phyloP scores from a whole-genome alignment of 805 yeast genomes.

The Candida ficus region DNA sequence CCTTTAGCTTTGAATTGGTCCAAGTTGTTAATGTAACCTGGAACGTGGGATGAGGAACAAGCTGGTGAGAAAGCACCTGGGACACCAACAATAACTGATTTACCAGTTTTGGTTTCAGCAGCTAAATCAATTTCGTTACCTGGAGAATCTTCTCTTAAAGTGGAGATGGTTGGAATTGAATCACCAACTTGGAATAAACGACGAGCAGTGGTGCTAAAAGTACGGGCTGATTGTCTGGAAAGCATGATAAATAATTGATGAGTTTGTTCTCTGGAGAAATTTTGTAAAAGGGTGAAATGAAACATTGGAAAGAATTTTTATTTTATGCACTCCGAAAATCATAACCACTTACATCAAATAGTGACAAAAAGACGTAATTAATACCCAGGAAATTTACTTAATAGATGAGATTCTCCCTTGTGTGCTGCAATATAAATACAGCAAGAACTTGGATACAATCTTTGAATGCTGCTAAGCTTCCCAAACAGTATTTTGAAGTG shows the following conservation, averaged over 20 bases:
- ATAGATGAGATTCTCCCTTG: neutral
- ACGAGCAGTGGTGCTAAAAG: conserved; percentile 23
- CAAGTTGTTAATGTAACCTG: conserved; percentile 58
- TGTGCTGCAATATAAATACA: neutral
- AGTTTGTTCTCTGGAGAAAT: neutral
- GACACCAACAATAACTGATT: conserved; percentile 51
- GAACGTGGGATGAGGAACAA: conserved; percentile 67
- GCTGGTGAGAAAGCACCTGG: conserved; percentile 83
- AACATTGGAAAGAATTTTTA: too few species aligned
- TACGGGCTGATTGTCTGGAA: conserved; percentile 18
- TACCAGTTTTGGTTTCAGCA: conserved; percentile 40
- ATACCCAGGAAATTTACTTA: too few species aligned
- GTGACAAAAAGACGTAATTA: too few species aligned
- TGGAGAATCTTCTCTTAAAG: conserved; percentile 57
- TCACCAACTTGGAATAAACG: conserved; percentile 49
- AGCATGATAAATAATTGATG: conserved; percentile 3
- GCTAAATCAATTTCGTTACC: conserved; percentile 56
- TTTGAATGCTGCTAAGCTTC: conserved; percentile 13
- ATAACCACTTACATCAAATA: too few species aligned
- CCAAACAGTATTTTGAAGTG: conserved; percentile 31
- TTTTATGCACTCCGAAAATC: too few species aligned
- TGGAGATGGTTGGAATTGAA: conserved; percentile 50
- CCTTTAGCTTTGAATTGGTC: conserved; percentile 60
- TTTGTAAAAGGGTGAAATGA: neutral
- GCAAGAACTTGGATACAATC: conserved; percentile 34